Percentiles rank a stretch among this genome's conserved stretches.
phyloP scores from a whole-genome alignment of 768 basidiomycete genomes.

The Neoboletus subvelutipes region DNA sequence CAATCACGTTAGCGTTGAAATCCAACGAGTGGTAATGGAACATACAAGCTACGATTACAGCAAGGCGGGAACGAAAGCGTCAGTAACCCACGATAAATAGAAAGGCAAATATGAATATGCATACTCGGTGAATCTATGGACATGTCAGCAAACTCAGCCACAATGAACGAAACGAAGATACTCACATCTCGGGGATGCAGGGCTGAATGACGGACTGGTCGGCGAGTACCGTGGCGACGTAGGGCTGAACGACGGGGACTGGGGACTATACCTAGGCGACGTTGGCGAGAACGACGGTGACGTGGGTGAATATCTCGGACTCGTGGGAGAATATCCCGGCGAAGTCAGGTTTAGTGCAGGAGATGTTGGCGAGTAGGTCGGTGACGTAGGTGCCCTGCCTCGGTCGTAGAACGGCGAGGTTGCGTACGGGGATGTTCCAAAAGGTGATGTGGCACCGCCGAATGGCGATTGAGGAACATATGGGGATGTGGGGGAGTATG shows the following conservation, averaged over 20 bases:
- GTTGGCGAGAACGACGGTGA: constrained; percentile 85
- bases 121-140: constrained; percentile 75
- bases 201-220: constrained; percentile 88
- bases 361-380: constrained; percentile 87
- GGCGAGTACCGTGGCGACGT: constrained; percentile 90
- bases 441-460: constrained; percentile 78
- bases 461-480: constrained; percentile 87
- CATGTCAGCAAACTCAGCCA: neutral
- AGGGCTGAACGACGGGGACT: constrained; percentile 88
- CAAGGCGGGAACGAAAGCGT: constrained; percentile 5
- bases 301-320: constrained; percentile 83
- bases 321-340: constrained; percentile 65
- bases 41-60: constrained; percentile 57
- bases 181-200: constrained; percentile 89
- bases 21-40: constrained; percentile 13
- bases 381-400: constrained; percentile 67
- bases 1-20: constrained; percentile 9
- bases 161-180: constrained; percentile 11
- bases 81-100: constrained; percentile 23
- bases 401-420: constrained; percentile 82
- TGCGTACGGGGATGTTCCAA: constrained; percentile 75
- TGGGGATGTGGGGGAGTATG: constrained; percentile 87
- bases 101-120: constrained; percentile 35
- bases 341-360: constrained; percentile 81
- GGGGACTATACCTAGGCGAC: constrained; percentile 82